phyloP scores from a whole-genome alignment of 108 stramenopile genomes.

The Nitzschia putrida region DNA sequence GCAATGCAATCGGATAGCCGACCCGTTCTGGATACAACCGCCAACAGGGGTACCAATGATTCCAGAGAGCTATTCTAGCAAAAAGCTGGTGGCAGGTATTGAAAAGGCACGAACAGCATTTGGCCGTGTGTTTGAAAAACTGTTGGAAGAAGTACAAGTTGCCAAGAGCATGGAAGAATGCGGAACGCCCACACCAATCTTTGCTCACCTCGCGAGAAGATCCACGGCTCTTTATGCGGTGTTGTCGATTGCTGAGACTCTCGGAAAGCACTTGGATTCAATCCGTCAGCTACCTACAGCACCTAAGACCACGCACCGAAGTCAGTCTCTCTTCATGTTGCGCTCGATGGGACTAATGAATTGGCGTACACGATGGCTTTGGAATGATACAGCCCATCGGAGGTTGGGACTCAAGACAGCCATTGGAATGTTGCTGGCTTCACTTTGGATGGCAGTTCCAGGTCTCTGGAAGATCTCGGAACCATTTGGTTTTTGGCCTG shows the following conservation, averaged over 20 bases:
- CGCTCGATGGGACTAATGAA: too few species aligned
- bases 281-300: too few species aligned
- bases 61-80: too few species aligned
- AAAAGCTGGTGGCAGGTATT: background rate
- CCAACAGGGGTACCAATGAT: too few species aligned
- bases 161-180: slow-evolving; percentile 21
- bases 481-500: slow-evolving; percentile 50
- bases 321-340: too few species aligned
- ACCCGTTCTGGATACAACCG: background rate
- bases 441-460: slow-evolving; percentile 49
- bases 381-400: slow-evolving; percentile 30
- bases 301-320: too few species aligned
- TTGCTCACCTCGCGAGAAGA: slow-evolving; percentile 30
- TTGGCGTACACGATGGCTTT: too few species aligned
- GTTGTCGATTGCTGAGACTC: slow-evolving; percentile 16
- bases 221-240: slow-evolving; percentile 32
- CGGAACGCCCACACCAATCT: slow-evolving; percentile 22
- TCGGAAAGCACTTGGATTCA: slow-evolving; percentile 2
- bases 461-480: slow-evolving; percentile 38
- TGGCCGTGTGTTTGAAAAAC: background rate
- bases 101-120: slow-evolving; percentile 1
- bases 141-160: background rate
- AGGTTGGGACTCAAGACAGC: slow-evolving; percentile 49
- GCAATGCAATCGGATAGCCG: background rate
- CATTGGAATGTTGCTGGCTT: slow-evolving; percentile 43